Evolutionary conservation across 106 monocot genomes (phyloP).

Genomic region (Allium sativum): DNA sequence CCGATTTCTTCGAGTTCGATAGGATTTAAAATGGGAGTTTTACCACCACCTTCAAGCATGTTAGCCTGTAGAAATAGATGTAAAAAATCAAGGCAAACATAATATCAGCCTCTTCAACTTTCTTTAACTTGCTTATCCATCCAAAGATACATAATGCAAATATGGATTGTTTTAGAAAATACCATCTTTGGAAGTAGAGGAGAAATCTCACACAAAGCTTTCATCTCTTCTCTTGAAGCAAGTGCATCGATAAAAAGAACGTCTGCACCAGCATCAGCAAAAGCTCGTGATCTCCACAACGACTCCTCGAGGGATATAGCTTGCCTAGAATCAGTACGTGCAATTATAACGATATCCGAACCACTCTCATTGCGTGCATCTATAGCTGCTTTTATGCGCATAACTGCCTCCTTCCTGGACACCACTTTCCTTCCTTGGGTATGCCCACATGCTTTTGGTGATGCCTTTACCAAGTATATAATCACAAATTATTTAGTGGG

Average conservation of each 20-base stretch:
- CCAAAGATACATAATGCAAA: no score
- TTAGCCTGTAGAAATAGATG: slow-evolving; percentile 54
- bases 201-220: slow-evolving; percentile 67
- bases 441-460: slow-evolving; percentile 99
- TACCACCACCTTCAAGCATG: slow-evolving; percentile 99
- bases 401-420: slow-evolving; percentile 76
- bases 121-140: no score
- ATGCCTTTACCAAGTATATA: slow-evolving; percentile 26
- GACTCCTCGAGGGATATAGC: slow-evolving; percentile 84
- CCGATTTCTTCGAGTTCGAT: slow-evolving; percentile 85
- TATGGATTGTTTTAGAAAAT: slow-evolving; percentile 1
- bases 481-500: no score
- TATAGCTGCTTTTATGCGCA: slow-evolving; percentile 82
- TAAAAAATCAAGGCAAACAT: no score
- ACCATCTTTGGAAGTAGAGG: slow-evolving; percentile 97
- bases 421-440: slow-evolving; percentile 90
- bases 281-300: slow-evolving; percentile 79
- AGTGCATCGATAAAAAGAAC: slow-evolving; percentile 93
- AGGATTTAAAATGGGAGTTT: slow-evolving; percentile 86
- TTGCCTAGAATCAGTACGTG: slow-evolving; percentile 86
- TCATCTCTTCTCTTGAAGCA: slow-evolving; percentile 92
- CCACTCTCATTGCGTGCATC: slow-evolving; percentile 92
- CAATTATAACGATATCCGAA: slow-evolving; percentile 90
- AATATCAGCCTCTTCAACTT: no score
- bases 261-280: slow-evolving; percentile 98